A percentile compares a stretch with the other conserved stretches of the same genome.
Conservation (phyloP, 1,284 basidiomycete genomes). For the Sporisorium reilianum region DNA sequence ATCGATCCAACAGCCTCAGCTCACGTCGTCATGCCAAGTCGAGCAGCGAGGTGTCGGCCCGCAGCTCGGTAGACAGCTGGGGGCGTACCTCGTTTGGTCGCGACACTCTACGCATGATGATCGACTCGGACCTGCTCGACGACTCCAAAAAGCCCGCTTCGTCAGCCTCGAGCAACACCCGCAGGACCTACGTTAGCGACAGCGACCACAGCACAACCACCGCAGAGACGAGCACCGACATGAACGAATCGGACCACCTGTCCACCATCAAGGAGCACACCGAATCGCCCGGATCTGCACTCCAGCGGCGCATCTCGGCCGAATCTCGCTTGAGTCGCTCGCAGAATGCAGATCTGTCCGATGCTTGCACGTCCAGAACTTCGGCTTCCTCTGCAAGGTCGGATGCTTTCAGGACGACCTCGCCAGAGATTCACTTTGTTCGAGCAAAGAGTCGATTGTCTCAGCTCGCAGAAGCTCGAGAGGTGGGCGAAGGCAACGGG, state of each 20-base stretch:
- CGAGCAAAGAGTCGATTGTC: not conserved
- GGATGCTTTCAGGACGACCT: not conserved
- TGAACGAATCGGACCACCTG: slow-evolving; percentile 40
- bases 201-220: slow-evolving; percentile 45
- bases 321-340: slow-evolving; percentile 17
- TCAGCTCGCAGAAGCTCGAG: not conserved
- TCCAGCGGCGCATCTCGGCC: slow-evolving; percentile 22
- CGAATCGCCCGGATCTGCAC: slow-evolving; percentile 33
- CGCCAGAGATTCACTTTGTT: slow-evolving; percentile 2
- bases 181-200: slow-evolving; percentile 30
- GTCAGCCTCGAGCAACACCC: slow-evolving; percentile 21
- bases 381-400: slow-evolving; percentile 26
- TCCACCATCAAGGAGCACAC: slow-evolving; percentile 42
- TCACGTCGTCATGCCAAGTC: slow-evolving; percentile 27
- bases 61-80: slow-evolving; percentile 45
- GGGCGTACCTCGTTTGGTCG: slow-evolving; percentile 21
- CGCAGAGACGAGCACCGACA: slow-evolving; percentile 38
- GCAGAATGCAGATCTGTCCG: slow-evolving; percentile 2
- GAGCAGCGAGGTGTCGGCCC: slow-evolving; percentile 28
- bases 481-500: not conserved
- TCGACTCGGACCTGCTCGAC: slow-evolving; percentile 19
- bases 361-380: slow-evolving; percentile 7
- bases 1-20: slow-evolving; percentile 3
- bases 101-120: slow-evolving; percentile 19
- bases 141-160: slow-evolving; percentile 10